phyloP scores from a whole-genome alignment of 1,139 yeast species.

The Pneumocystis jirovecii region DNA sequence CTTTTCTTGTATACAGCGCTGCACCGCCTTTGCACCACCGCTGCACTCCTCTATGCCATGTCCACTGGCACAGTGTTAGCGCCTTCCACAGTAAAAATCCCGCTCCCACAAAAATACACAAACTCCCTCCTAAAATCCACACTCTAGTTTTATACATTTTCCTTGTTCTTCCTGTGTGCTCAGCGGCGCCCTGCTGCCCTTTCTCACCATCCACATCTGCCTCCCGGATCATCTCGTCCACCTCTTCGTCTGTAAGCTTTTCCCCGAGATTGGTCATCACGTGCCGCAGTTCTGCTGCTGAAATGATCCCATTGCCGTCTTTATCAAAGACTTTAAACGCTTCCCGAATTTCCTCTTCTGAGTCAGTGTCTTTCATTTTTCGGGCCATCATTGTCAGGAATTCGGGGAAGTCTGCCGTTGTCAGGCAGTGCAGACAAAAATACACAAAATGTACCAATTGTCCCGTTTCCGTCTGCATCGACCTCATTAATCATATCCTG shows the following conservation, averaged over 20 bases:
- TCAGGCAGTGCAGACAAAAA: neutral
- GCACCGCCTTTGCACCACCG: neutral
- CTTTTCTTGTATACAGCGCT: no score
- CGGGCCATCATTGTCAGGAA: conserved; percentile 80
- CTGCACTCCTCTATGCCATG: no score
- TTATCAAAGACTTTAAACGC: conserved; percentile 81
- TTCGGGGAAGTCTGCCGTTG: conserved; percentile 19
- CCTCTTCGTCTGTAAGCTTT: conserved; percentile 87
- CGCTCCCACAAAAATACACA: no score
- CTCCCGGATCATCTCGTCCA: conserved; percentile 90
- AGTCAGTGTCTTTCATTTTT: conserved; percentile 89
- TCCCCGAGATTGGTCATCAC: conserved; percentile 96
- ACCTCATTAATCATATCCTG: conserved; percentile 95
- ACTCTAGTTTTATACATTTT: no score
- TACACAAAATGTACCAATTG: conserved; percentile 34
- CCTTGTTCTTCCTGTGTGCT: no score
- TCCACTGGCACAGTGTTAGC: no score
- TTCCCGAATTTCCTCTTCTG: conserved; percentile 92
- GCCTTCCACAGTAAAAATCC: no score
- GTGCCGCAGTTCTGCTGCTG: conserved; percentile 90
- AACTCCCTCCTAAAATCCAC: no score
- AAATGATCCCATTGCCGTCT: conserved; percentile 92
- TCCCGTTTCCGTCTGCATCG: conserved; percentile 87
- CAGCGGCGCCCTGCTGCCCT: no score
- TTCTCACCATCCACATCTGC: conserved; percentile 37